Conservation (phyloP, 495 filamentous ascomycete genomes). For the Hypoxylon crocopeplum region DNA sequence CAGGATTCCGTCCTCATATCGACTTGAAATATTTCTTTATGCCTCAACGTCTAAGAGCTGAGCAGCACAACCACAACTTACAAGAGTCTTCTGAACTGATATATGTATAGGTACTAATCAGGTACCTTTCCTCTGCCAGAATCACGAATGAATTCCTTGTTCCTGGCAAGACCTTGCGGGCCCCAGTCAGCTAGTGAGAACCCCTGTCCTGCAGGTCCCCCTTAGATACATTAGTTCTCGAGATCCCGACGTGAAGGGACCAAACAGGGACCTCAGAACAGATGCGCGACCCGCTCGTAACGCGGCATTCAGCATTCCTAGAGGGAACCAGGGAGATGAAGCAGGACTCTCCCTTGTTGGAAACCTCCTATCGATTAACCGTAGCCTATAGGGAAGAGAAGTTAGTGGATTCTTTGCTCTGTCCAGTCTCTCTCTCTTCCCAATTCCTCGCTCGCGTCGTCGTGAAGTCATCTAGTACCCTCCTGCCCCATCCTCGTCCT, state of each 20-base stretch:
- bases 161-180: slow-evolving; percentile 21
- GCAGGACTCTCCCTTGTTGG: slow-evolving; percentile 23
- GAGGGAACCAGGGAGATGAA: slow-evolving; percentile 13
- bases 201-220: slow-evolving; percentile 26
- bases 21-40: too few species aligned
- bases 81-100: too few species aligned
- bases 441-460: too few species aligned
- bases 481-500: too few species aligned
- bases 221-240: slow-evolving; percentile 17
- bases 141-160: slow-evolving; percentile 19
- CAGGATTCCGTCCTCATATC: too few species aligned
- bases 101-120: too few species aligned
- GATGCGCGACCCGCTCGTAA: slow-evolving; percentile 17
- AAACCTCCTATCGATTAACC: slow-evolving; percentile 14
- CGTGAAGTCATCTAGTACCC: too few species aligned
- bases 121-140: not conserved
- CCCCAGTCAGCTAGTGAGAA: slow-evolving; percentile 12
- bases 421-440: too few species aligned
- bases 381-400: not conserved
- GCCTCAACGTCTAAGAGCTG: too few species aligned
- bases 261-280: slow-evolving; percentile 16
- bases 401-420: too few species aligned
- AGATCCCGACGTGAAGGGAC: slow-evolving; percentile 30
- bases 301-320: slow-evolving; percentile 14
- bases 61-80: too few species aligned